Evolutionary conservation across 1,284 basidiomycete genomes (phyloP).

Genomic region (Macrocystidia cucumis): DNA sequence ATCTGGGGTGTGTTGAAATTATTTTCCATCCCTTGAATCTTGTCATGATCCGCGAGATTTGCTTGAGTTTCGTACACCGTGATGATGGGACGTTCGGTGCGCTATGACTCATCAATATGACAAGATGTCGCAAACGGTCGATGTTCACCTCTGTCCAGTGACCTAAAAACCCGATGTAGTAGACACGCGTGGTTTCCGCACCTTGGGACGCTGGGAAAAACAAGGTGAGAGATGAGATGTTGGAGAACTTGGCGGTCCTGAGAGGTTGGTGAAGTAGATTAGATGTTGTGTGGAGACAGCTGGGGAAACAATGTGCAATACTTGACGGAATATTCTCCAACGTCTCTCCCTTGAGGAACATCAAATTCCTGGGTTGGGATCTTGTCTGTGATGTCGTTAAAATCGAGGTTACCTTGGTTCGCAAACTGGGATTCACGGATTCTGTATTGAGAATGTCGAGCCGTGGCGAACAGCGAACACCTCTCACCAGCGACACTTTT

Average conservation of each 20-base stretch:
- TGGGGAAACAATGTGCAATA: slow-evolving; percentile 17
- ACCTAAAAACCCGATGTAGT: slow-evolving; percentile 77
- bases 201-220: slow-evolving; percentile 73
- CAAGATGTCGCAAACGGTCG: background rate
- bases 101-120: slow-evolving; percentile 27
- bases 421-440: slow-evolving; percentile 40
- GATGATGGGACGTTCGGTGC: slow-evolving; percentile 60
- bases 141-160: slow-evolving; percentile 63
- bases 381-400: slow-evolving; percentile 57
- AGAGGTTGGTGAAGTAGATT: slow-evolving; percentile 3
- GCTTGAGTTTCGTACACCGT: slow-evolving; percentile 77
- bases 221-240: slow-evolving; percentile 61
- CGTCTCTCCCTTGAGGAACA: slow-evolving; percentile 57
- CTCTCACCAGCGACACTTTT: slow-evolving; percentile 53
- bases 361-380: slow-evolving; percentile 62
- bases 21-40: slow-evolving; percentile 66
- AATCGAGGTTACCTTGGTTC: slow-evolving; percentile 68
- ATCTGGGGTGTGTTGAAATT: slow-evolving; percentile 37
- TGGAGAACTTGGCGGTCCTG: slow-evolving; percentile 73
- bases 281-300: background rate
- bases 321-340: slow-evolving; percentile 74
- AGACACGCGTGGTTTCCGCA: slow-evolving; percentile 59
- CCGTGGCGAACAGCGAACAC: too few relatives aligned
- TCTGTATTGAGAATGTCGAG: slow-evolving; percentile 2
- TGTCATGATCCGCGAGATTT: slow-evolving; percentile 73